Base-by-base conservation (phyloP, 805 yeast genomes). In the Grigorovia jiainica region DNA sequence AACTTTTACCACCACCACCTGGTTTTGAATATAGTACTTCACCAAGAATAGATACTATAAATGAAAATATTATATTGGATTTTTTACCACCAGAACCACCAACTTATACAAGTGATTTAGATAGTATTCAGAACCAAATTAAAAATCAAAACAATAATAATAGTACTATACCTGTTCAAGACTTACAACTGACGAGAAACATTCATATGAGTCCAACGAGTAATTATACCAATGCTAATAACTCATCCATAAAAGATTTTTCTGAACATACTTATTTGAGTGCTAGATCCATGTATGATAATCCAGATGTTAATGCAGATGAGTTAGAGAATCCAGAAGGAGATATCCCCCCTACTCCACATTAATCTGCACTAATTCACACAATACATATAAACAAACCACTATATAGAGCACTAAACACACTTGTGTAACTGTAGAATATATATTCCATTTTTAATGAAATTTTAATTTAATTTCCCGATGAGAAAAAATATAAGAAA, bases 251-350 rank as follows among this genome's bases (percentile, higher is more conserved):
- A 8, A 21, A 8, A 8, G n/a, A 27, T 13, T 27, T 13, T 15
- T 13, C 16, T 11, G 31, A 10, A 13, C 11, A 27, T 13, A 27
- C 31, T 2, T 27, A 27, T 13, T 11, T 27, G 31, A 27, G 31
- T 27, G 31, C 31, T 2, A n/a, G 31, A 7, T 10, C 31, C 31
- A 27, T 7, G 3, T 27, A 10, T 27, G 31, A 27, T 13, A 7
- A 4, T 13, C 16, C 31, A 4, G 13, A 15, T 11, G 11, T 3
- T 16, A 15, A 15, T 15, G 68, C 68, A 31, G 60, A 69, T 16
- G 53, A 68, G 3, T 68, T 68, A 43, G 61, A 58, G 36, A 72
- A 68, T 45, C 70, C 72, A n/a, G n/a, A n/a, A n/a, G n/a, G n/a
- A n/a, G n/a, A n/a, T n/a, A n/a, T n/a, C n/a, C n/a, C n/a, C n/a